Percentiles rank a stretch among this genome's conserved stretches.
Conservation (phyloP, 192 early-diverging fungal species). For the Pilobolus umbonatus region DNA sequence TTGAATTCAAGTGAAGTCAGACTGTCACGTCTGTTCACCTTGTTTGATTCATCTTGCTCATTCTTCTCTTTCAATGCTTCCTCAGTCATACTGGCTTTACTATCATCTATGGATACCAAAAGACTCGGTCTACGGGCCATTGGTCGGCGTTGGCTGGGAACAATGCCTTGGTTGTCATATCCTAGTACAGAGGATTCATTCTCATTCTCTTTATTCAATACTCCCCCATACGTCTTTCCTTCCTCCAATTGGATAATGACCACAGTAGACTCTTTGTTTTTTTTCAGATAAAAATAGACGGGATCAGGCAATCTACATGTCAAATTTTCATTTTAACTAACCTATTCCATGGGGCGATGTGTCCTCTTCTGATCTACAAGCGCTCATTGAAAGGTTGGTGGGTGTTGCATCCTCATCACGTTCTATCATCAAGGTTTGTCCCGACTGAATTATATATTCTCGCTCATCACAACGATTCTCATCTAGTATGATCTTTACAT, state of each 20-base stretch:
- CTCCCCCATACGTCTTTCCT: conserved; percentile 4
- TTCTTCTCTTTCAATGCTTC: not conserved
- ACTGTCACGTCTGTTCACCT: not conserved
- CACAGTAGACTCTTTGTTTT: conserved; percentile 8
- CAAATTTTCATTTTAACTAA: not conserved
- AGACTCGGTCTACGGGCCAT: not conserved
- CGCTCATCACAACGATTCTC: conserved; percentile 17
- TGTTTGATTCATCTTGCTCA: not conserved
- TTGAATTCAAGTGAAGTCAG: conserved; percentile 36
- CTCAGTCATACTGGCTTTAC: not conserved
- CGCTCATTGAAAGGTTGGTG: conserved; percentile 5
- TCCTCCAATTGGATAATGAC: conserved; percentile 14
- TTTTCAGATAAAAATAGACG: conserved; percentile 1
- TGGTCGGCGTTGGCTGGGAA: not conserved
- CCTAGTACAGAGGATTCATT: not conserved
- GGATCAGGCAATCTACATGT: not conserved
- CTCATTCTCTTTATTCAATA: not conserved
- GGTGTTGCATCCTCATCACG: conserved; percentile 48
- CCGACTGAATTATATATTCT: conserved; percentile 22
- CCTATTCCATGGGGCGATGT: not conserved
- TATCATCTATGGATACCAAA: not conserved
- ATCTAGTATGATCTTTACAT: conserved; percentile 13
- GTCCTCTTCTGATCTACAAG: not conserved
- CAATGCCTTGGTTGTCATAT: not conserved
- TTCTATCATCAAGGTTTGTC: conserved; percentile 50